A percentile compares a stretch with the other conserved stretches of the same genome.
phyloP scores from a whole-genome alignment of 225 moss, liverwort and hornwort species.

The Physcomitrium patens region DNA sequence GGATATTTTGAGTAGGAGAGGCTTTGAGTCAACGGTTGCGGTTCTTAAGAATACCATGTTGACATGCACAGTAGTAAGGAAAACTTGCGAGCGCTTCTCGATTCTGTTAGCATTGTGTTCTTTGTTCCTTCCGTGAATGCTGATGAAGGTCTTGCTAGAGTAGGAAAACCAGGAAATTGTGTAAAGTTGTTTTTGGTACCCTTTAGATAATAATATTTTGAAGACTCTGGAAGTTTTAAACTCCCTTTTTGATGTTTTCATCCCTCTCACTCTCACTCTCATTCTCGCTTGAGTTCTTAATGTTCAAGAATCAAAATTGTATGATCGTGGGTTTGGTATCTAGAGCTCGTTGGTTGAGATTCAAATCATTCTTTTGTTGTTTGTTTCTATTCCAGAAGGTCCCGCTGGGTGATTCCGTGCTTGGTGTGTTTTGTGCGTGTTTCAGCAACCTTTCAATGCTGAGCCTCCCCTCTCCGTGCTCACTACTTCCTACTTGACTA shows the following conservation, averaged over 20 bases:
- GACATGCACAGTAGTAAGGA: background rate
- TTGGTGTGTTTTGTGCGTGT: background rate
- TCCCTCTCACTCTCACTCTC: too few species aligned
- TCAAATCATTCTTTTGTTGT: background rate
- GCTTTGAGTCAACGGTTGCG: background rate
- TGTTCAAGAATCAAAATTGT: background rate
- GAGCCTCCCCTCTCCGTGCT: constrained; percentile 59
- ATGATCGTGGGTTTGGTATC: background rate
- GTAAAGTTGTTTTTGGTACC: background rate
- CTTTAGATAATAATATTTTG: background rate
- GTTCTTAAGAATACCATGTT: background rate
- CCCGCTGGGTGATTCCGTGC: background rate
- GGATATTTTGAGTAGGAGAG: background rate
- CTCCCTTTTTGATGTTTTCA: background rate
- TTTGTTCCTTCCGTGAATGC: background rate
- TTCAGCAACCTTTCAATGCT: constrained; percentile 76
- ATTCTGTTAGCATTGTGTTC: background rate
- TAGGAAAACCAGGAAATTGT: too few species aligned
- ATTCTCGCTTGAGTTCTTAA: too few species aligned
- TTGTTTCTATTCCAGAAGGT: background rate
- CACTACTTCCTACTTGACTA: constrained; percentile 61
- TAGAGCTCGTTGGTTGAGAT: background rate
- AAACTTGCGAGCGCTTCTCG: background rate
- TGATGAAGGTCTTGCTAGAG: background rate
- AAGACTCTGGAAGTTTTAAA: background rate